These are phyloP conservation scores for Sarcodon aspratus DNA, from an alignment of 768 basidiomycete genomes.

Conservation along the genomic window DNA sequence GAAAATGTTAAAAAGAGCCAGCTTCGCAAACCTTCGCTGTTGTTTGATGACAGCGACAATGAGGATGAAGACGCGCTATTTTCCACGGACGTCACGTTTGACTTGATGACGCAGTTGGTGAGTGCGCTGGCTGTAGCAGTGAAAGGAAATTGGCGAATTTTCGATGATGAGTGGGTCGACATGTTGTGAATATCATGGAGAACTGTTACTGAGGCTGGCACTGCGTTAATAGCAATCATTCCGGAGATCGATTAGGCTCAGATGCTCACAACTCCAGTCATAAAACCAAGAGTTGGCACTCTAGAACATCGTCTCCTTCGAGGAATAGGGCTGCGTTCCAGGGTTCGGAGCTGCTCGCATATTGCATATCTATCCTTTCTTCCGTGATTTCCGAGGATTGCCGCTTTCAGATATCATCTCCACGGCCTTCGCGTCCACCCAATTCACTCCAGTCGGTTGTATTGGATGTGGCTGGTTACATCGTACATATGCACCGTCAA, in stretches of 20 bases:
- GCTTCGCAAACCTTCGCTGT: neutral
- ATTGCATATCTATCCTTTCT: slow-evolving; percentile 48
- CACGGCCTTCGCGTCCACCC: slow-evolving; percentile 58
- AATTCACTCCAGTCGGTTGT: slow-evolving; percentile 64
- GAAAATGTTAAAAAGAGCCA: neutral
- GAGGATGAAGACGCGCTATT: slow-evolving; percentile 29
- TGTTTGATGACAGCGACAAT: slow-evolving; percentile 35
- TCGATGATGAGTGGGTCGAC: slow-evolving; percentile 36
- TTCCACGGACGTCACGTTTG: slow-evolving; percentile 56
- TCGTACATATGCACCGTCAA: slow-evolving; percentile 42
- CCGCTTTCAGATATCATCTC: slow-evolving; percentile 45
- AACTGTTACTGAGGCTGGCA: no score
- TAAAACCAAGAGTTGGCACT: slow-evolving; percentile 10
- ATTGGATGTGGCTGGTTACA: slow-evolving; percentile 61
- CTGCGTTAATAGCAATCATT: no score
- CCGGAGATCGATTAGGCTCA: neutral
- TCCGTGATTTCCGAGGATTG: slow-evolving; percentile 65
- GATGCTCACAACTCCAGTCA: slow-evolving; percentile 1
- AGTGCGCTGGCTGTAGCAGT: slow-evolving; percentile 47
- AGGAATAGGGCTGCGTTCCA: slow-evolving; percentile 13
- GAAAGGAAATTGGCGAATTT: slow-evolving; percentile 50
- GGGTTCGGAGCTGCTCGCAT: slow-evolving; percentile 41
- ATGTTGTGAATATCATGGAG: neutral
- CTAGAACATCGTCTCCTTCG: slow-evolving; percentile 40
- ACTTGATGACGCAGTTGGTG: slow-evolving; percentile 50